A percentile compares a stretch with the other conserved stretches of the same genome.
Evolutionary conservation across 1,284 basidiomycete genomes (phyloP).

Genomic region (Cystobasidium sp.): DNA sequence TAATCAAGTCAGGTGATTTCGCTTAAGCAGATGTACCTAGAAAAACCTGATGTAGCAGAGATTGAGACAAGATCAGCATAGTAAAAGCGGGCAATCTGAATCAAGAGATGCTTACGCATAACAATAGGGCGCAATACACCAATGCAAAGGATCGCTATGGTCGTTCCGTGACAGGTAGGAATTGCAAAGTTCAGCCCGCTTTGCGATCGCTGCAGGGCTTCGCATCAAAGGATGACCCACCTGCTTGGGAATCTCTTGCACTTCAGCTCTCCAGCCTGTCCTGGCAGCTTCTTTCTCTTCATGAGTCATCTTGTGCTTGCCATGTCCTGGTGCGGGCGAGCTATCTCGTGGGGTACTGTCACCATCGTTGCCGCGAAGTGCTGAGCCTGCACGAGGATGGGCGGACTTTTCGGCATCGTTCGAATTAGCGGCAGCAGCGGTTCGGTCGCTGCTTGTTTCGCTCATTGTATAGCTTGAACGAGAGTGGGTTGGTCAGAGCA

Average conservation of each 20-base stretch:
- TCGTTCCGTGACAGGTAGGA: not conserved
- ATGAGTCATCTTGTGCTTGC: slow-evolving; percentile 30
- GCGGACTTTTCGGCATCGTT: slow-evolving; percentile 22
- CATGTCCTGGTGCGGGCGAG: not conserved
- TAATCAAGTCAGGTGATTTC: not conserved
- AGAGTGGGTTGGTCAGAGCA: too few relatives aligned
- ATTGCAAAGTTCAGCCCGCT: not conserved
- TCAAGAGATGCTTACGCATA: slow-evolving; percentile 6
- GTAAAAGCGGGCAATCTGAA: too few relatives aligned
- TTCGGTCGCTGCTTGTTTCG: slow-evolving; percentile 16
- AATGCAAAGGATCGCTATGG: slow-evolving; percentile 32
- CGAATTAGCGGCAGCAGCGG: not conserved
- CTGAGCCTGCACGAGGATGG: not conserved
- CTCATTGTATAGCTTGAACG: too few relatives aligned
- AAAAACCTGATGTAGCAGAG: slow-evolving; percentile 6
- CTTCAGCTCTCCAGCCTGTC: slow-evolving; percentile 34
- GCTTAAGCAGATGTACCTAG: slow-evolving; percentile 1
- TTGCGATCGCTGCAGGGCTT: not conserved
- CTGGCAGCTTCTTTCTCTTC: slow-evolving; percentile 34
- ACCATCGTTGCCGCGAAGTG: not conserved
- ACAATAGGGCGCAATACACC: slow-evolving; percentile 24
- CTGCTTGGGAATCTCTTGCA: slow-evolving; percentile 42
- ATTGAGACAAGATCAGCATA: too few relatives aligned
- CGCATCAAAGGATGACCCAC: not conserved
- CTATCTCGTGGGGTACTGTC: not conserved